Evolutionary conservation across 345 rosid genomes (phyloP).

Genomic region (Salix koriyanagi): DNA sequence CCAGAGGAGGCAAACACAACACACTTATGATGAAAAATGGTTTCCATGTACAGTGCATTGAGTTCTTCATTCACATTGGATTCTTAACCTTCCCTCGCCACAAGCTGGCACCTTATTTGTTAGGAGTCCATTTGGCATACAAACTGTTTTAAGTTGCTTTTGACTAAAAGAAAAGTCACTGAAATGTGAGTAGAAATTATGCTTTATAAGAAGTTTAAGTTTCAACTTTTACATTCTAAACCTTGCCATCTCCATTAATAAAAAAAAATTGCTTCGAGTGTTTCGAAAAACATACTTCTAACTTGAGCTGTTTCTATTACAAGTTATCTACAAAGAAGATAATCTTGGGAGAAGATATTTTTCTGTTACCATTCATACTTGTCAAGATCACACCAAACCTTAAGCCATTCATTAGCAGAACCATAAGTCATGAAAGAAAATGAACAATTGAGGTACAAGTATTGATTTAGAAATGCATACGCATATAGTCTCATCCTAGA

Average conservation of each 20-base stretch:
- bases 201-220: neutral
- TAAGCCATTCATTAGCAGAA: neutral
- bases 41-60: neutral
- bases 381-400: neutral
- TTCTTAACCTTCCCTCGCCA: neutral
- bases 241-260: neutral
- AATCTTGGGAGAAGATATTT: neutral
- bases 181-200: neutral
- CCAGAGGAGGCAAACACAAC: neutral
- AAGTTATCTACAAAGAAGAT: neutral
- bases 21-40: neutral
- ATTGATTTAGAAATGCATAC: neutral
- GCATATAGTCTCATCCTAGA: neutral
- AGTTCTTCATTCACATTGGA: neutral
- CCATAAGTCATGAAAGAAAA: neutral
- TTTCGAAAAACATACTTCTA: neutral
- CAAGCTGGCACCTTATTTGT: neutral
- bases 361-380: neutral
- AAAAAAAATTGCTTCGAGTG: neutral
- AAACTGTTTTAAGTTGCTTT: neutral
- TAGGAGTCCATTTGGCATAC: neutral
- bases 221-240: neutral
- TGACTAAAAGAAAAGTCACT: neutral
- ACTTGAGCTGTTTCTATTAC: neutral
- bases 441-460: neutral